These are phyloP conservation scores for Artemisia tridentata DNA, from an alignment of 129 eudicot genomes.

Conservation along the genomic window DNA sequence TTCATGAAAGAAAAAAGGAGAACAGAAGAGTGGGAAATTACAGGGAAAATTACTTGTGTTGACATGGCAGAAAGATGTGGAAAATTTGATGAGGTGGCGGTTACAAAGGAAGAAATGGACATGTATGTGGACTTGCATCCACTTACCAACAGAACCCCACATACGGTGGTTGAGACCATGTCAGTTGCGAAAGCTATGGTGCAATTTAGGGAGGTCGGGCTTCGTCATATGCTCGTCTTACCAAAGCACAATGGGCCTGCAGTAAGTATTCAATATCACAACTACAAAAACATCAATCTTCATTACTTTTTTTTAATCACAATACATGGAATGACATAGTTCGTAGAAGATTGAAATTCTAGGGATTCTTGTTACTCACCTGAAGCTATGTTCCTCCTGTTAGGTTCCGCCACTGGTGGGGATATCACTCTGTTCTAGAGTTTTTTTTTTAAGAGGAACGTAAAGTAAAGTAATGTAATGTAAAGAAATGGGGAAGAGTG, in stretches of 20 bases:
- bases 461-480: too few species aligned
- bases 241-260: conserved; percentile 68
- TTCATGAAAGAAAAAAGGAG: conserved; percentile 57
- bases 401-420: conserved; percentile 85
- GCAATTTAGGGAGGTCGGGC: conserved; percentile 87
- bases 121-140: conserved; percentile 92
- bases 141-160: conserved; percentile 78
- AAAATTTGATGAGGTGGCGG: conserved; percentile 63
- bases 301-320: not conserved
- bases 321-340: not conserved
- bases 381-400: conserved; percentile 25
- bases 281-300: not conserved
- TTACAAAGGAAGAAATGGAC: conserved; percentile 68
- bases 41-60: conserved; percentile 55
- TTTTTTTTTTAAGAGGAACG: too few species aligned
- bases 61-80: conserved; percentile 73
- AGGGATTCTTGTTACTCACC: conserved; percentile 31
- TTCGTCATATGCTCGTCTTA: conserved; percentile 80
- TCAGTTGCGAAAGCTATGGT: conserved; percentile 94
- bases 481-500: too few species aligned
- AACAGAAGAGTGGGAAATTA: conserved; percentile 80
- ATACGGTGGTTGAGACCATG: conserved; percentile 75
- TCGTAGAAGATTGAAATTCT: not conserved
- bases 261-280: conserved; percentile 37
- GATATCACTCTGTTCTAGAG: too few species aligned